A percentile compares a stretch with the other conserved stretches of the same genome.
Evolutionary conservation across 768 basidiomycete species (phyloP).

Genomic region (Tricholoma bakamatsutake): DNA sequence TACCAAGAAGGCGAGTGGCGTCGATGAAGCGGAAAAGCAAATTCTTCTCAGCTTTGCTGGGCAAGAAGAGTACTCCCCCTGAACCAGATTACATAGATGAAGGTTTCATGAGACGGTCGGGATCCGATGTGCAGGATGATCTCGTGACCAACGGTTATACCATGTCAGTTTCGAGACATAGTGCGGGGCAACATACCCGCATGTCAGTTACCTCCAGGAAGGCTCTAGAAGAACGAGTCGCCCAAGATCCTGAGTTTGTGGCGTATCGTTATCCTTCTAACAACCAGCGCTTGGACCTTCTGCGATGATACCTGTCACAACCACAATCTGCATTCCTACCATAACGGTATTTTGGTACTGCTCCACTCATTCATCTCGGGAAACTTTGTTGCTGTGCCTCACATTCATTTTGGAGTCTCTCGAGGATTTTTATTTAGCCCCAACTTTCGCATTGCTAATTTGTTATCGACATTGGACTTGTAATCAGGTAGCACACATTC

Average conservation of each 20-base stretch:
- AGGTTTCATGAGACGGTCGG: slow-evolving; percentile 33
- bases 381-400: neutral
- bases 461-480: slow-evolving; percentile 19
- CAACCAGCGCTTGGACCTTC: slow-evolving; percentile 60
- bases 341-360: slow-evolving; percentile 1
- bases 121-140: slow-evolving; percentile 47
- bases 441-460: slow-evolving; percentile 4
- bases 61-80: slow-evolving; percentile 39
- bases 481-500: slow-evolving; percentile 13
- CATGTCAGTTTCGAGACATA: slow-evolving; percentile 46
- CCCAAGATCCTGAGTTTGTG: slow-evolving; percentile 81
- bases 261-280: slow-evolving; percentile 84
- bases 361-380: neutral
- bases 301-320: slow-evolving; percentile 31
- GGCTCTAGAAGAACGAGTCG: slow-evolving; percentile 72
- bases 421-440: neutral
- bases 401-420: slow-evolving; percentile 5
- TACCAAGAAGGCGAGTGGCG: slow-evolving; percentile 24
- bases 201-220: slow-evolving; percentile 64
- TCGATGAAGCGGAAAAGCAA: slow-evolving; percentile 63
- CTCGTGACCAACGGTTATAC: slow-evolving; percentile 38
- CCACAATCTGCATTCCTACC: neutral
- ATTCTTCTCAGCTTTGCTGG: slow-evolving; percentile 64
- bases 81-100: slow-evolving; percentile 30
- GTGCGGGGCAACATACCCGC: slow-evolving; percentile 38